These are phyloP conservation scores for Haberlea rhodopensis DNA, from an alignment of 257 asterid species.

Conservation along the genomic window DNA sequence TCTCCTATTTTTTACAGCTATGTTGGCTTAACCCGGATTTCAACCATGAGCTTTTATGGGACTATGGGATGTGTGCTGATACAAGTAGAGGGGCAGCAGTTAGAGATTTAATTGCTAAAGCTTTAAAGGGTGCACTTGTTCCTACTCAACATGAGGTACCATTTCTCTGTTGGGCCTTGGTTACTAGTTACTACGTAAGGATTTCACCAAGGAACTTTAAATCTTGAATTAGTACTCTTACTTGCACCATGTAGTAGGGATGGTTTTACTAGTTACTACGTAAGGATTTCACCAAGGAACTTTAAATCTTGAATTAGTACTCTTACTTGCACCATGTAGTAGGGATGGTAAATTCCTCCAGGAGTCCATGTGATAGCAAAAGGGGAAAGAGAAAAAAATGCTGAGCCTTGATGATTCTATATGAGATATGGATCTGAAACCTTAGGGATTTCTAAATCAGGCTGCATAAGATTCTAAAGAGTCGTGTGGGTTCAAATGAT, in stretches of 20 bases:
- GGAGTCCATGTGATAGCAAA: background rate
- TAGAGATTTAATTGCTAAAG: conserved; percentile 86
- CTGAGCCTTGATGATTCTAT: conserved; percentile 18
- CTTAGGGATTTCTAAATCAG: conserved; percentile 3
- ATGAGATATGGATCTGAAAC: conserved; percentile 13
- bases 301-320: conserved; percentile 16
- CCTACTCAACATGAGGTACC: conserved; percentile 92
- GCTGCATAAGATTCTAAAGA: conserved; percentile 3
- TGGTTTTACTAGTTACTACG: too few relatives aligned
- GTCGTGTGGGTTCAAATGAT: conserved; percentile 10
- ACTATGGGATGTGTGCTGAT: conserved; percentile 97
- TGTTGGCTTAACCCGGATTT: conserved; percentile 88
- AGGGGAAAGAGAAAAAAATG: too few relatives aligned
- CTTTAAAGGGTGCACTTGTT: conserved; percentile 81
- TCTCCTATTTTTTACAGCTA: conserved; percentile 49
- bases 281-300: conserved; percentile 1
- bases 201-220: conserved; percentile 6
- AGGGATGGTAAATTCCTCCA: background rate
- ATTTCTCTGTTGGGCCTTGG: conserved; percentile 16
- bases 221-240: conserved; percentile 13
- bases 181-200: background rate
- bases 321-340: background rate
- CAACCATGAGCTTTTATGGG: conserved; percentile 91
- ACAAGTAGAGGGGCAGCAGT: conserved; percentile 95
- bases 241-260: background rate